Conservation (phyloP, 257 asterid species). For the Leptodermis oblonga region DNA sequence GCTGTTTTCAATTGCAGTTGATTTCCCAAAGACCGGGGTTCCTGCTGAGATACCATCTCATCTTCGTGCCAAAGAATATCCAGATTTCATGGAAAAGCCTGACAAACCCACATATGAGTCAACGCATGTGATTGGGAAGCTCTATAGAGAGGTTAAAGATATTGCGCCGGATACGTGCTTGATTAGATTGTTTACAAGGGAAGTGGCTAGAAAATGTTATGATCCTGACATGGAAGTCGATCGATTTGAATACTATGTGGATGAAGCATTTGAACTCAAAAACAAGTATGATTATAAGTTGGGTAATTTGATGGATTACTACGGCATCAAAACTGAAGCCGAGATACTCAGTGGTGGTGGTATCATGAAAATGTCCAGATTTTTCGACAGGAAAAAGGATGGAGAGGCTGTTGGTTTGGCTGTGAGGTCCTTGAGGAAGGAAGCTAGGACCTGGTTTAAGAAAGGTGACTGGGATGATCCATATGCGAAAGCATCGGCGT, state of each 20-base stretch:
- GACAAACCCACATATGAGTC: slow-evolving; percentile 59
- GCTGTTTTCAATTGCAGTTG: slow-evolving; percentile 75
- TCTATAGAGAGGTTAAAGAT: slow-evolving; percentile 58
- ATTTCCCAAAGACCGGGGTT: slow-evolving; percentile 82
- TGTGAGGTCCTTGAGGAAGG: slow-evolving; percentile 66
- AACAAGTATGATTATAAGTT: slow-evolving; percentile 66
- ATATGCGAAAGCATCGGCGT: slow-evolving; percentile 79
- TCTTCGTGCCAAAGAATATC: slow-evolving; percentile 69
- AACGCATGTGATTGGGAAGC: slow-evolving; percentile 63
- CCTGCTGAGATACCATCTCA: slow-evolving; percentile 79
- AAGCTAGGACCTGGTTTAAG: slow-evolving; percentile 62
- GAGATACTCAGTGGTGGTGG: slow-evolving; percentile 81
- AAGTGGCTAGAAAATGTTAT: slow-evolving; percentile 52
- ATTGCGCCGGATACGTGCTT: slow-evolving; percentile 38
- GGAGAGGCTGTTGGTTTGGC: slow-evolving; percentile 68
- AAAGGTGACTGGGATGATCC: slow-evolving; percentile 40
- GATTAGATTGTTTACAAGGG: slow-evolving; percentile 41
- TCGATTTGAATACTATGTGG: slow-evolving; percentile 57
- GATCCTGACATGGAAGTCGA: slow-evolving; percentile 61
- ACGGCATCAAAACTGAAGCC: slow-evolving; percentile 78
- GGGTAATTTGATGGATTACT: slow-evolving; percentile 85
- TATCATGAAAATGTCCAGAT: slow-evolving; percentile 57
- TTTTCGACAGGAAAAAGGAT: slow-evolving; percentile 72
- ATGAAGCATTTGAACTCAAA: slow-evolving; percentile 58
- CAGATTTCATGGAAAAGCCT: slow-evolving; percentile 91